Conservation (phyloP, 2,329 filamentous ascomycete genomes). For the Colletotrichum sp. region DNA sequence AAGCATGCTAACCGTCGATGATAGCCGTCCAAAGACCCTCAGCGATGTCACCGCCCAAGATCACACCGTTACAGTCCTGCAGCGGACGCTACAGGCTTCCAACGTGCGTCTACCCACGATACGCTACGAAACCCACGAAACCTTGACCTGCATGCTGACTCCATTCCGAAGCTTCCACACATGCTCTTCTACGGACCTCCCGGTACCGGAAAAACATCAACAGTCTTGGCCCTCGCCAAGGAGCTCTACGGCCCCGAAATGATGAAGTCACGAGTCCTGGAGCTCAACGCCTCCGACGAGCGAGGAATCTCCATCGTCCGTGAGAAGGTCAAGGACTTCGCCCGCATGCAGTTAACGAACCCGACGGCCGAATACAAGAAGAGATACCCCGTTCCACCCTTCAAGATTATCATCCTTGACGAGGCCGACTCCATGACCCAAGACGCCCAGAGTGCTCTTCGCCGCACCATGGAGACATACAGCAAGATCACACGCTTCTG, state of each 20-base stretch:
- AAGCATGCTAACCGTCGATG: slow-evolving; percentile 29
- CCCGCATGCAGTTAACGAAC: slow-evolving; percentile 90
- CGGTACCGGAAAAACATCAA: slow-evolving; percentile 97
- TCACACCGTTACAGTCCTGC: slow-evolving; percentile 91
- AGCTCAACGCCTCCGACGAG: slow-evolving; percentile 98
- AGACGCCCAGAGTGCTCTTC: slow-evolving; percentile 90
- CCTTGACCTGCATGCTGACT: background rate
- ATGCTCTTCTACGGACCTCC: slow-evolving; percentile 99
- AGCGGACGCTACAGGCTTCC: slow-evolving; percentile 90
- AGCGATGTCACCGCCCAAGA: slow-evolving; percentile 97
- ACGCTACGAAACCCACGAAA: background rate
- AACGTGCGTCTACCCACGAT: slow-evolving; percentile 65
- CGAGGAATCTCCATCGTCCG: slow-evolving; percentile 96
- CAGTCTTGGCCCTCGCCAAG: slow-evolving; percentile 94
- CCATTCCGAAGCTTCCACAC: slow-evolving; percentile 74
- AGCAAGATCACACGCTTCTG: slow-evolving; percentile 96
- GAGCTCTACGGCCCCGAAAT: slow-evolving; percentile 97
- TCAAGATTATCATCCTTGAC: slow-evolving; percentile 98
- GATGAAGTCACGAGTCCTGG: slow-evolving; percentile 92
- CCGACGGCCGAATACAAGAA: slow-evolving; percentile 71
- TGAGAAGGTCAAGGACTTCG: slow-evolving; percentile 98
- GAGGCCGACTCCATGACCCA: slow-evolving; percentile 99
- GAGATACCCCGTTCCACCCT: slow-evolving; percentile 91
- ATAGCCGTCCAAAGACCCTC: slow-evolving; percentile 89
- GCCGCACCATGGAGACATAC: slow-evolving; percentile 98